Percentiles rank a stretch among this genome's conserved stretches.
These are phyloP conservation scores for Chlorella sp. DNA, from an alignment of 139 green algal species.

Conservation along the genomic window DNA sequence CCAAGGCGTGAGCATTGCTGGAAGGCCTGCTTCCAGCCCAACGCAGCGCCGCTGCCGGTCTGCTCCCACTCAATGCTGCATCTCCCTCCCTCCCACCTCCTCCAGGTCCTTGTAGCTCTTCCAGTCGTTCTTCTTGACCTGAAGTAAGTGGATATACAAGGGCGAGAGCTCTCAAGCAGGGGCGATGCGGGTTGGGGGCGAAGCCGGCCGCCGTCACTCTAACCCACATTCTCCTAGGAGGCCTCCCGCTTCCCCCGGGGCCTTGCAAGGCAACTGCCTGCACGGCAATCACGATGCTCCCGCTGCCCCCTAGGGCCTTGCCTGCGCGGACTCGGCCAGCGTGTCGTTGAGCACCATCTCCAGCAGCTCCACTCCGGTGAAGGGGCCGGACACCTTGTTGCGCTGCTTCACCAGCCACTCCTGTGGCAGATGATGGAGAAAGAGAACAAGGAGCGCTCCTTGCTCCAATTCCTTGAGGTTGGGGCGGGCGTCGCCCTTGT, in stretches of 20 bases:
- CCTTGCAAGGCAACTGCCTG: background rate
- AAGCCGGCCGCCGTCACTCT: too few relatives aligned
- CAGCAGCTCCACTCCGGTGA: constrained; percentile 8
- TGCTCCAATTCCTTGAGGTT: too few relatives aligned
- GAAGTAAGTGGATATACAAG: background rate
- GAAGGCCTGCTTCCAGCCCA: too few relatives aligned
- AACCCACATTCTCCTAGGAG: too few relatives aligned
- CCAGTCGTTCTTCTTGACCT: constrained; percentile 27
- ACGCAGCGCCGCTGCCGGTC: too few relatives aligned
- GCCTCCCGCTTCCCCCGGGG: too few relatives aligned
- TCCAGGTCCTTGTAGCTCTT: constrained; percentile 9
- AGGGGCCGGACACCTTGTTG: background rate
- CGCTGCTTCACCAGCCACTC: constrained; percentile 18
- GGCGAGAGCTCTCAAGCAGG: too few relatives aligned
- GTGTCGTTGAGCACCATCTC: constrained; percentile 23
- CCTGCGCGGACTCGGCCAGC: background rate
- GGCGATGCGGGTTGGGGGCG: background rate
- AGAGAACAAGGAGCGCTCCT: background rate
- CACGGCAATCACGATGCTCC: background rate
- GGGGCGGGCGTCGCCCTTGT: too few relatives aligned
- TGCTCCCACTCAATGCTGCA: too few relatives aligned
- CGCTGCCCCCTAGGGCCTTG: background rate
- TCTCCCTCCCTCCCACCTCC: background rate
- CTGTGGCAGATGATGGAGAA: background rate
- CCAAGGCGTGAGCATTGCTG: too few relatives aligned